Conservation (phyloP, 1,284 basidiomycete genomes). For the Naganishia sp. region DNA sequence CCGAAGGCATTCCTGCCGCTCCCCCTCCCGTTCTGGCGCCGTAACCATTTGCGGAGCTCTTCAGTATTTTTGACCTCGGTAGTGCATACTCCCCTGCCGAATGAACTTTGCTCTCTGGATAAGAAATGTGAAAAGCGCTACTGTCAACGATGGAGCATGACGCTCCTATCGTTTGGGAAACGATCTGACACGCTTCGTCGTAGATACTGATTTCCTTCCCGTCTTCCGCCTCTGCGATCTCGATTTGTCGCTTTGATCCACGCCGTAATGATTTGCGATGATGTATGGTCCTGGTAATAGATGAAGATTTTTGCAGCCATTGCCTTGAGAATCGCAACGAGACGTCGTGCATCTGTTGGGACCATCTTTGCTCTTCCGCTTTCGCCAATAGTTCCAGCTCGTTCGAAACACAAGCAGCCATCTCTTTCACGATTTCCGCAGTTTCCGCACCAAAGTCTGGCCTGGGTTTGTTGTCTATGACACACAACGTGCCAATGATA, state of each 20-base stretch:
- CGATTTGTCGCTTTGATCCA: constrained; percentile 3
- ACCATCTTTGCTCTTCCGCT: constrained; percentile 35
- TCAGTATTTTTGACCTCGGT: not conserved
- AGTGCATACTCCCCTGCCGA: not conserved
- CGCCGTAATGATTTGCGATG: constrained; percentile 1
- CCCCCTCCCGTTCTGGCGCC: not conserved
- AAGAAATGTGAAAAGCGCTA: constrained; percentile 47
- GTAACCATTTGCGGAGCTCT: not conserved
- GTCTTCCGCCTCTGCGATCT: not conserved
- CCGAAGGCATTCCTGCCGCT: not conserved
- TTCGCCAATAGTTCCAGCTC: constrained; percentile 42
- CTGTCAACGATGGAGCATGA: constrained; percentile 47
- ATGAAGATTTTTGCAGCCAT: constrained; percentile 39
- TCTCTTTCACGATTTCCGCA: constrained; percentile 36
- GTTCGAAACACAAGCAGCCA: constrained; percentile 41
- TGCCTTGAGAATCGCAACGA: constrained; percentile 47
- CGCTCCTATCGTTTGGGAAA: constrained; percentile 42
- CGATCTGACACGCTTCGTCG: constrained; percentile 47
- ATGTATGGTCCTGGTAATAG: constrained; percentile 20
- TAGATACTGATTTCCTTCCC: constrained; percentile 39
- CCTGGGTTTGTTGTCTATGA: constrained; percentile 41
- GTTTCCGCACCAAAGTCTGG: constrained; percentile 35
- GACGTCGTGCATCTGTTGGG: constrained; percentile 45
- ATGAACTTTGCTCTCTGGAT: constrained; percentile 32
- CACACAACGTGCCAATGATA: constrained; percentile 39